Conservation (phyloP, 2,329 filamentous ascomycete genomes). For the Acephala macrosclerotiorum region DNA sequence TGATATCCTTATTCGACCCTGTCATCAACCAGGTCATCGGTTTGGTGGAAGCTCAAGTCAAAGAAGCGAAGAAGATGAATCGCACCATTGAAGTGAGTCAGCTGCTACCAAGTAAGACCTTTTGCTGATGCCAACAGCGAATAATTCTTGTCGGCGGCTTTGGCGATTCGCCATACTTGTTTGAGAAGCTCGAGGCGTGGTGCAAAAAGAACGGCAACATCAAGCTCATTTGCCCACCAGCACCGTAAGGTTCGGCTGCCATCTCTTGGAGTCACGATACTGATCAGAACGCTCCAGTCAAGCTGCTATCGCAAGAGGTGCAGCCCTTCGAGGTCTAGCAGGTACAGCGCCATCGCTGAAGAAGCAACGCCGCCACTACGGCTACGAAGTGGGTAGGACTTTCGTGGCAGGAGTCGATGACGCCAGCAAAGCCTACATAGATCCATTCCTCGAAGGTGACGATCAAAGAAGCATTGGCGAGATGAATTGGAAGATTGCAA, state of each 20-base stretch:
- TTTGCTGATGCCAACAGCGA: slow-evolving; percentile 19
- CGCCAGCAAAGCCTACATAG: too few relatives aligned
- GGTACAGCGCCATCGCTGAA: slow-evolving; percentile 12
- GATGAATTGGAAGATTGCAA: too few relatives aligned
- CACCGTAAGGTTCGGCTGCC: neutral
- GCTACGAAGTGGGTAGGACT: neutral
- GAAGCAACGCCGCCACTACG: slow-evolving; percentile 8
- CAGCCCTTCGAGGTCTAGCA: slow-evolving; percentile 32
- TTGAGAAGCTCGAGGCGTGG: slow-evolving; percentile 30
- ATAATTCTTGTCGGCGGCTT: slow-evolving; percentile 26
- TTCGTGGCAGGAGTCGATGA: neutral
- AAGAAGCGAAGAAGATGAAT: slow-evolving; percentile 28
- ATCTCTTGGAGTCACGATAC: neutral
- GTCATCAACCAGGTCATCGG: slow-evolving; percentile 33
- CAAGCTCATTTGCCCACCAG: slow-evolving; percentile 27
- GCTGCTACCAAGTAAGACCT: neutral
- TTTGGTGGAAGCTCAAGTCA: slow-evolving; percentile 34
- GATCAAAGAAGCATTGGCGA: neutral
- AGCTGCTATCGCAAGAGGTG: slow-evolving; percentile 33
- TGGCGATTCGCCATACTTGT: slow-evolving; percentile 30
- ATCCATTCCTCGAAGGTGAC: neutral
- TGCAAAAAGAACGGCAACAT: slow-evolving; percentile 33
- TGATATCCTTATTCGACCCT: slow-evolving; percentile 36
- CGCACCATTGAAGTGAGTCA: neutral
- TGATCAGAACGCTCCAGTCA: slow-evolving; percentile 24